Base-by-base conservation (phyloP, 331 rosid species). In the Malus hybrid region DNA sequence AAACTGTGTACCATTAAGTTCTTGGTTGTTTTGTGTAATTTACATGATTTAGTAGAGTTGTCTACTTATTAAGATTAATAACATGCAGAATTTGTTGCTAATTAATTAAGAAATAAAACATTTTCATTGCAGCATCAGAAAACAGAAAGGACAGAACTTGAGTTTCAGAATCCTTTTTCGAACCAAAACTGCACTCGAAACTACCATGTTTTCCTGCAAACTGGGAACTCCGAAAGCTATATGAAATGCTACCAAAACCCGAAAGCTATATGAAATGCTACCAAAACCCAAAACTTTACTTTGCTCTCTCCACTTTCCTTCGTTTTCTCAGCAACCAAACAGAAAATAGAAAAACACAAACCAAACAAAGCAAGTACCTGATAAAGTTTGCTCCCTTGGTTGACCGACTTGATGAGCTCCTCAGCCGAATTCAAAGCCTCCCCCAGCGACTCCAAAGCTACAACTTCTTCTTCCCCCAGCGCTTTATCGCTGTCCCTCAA, bases 311-410 rank as follows among this genome's bases (percentile, higher is more conserved):
- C 59, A 5, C 12, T 32, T 19, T 66, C 46, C 61, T 57, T 65
- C 19, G 5, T 29, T 63, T n/a, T 31, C 74, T 42, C 19, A 60
- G 39, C 14, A 70, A 68, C 29, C 33, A 50, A 76, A 68, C 50
- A 44, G 15, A 74, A 60, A 65, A 54, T 10, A 24, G 29, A 48
- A 29, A 72, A 54, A 73, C 14, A 67, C 32, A 29, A 46, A 20
- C 36, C 31, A 34, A 24, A 6, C 4, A 7, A 33, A 73, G 33
- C 33, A 16, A 42, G 69, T 80, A 88, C 99, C 96, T 86, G 99
- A 83, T 80, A 86, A 74, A 94, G 91, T 83, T 94, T 94, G 84
- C 99, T 92, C 73, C 93, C 97, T 18, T 78, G 85, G 76, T 82
- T 86, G 68, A 88, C 88, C 69, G 83, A 78, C 82, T 80, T 73